Evolutionary conservation across 176 grass and related monocot species (phyloP), one percentile per base, ranked within the genome.

Genomic region (Elymus sibiricus): DNA sequence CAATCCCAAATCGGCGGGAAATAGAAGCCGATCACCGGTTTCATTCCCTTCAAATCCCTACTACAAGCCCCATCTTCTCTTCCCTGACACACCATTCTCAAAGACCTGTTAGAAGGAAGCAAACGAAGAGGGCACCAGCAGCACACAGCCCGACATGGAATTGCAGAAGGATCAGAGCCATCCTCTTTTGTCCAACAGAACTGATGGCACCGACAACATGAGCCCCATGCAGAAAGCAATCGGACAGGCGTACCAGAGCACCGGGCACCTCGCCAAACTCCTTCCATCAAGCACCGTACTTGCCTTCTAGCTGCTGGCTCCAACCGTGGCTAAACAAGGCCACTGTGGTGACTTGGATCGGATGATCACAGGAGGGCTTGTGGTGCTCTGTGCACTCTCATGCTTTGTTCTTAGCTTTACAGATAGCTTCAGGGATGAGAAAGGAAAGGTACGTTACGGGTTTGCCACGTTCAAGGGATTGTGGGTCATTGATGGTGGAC

Each of bases 381-480:
- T 92, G 59, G 75, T 76, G 34, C 83, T 98, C 32, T 92, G 91
- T 62, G 81, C 84, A 6, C 68, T 94, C 29, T 93, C 91, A 38
- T 93, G 91, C 86, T 87, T 93, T 66, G 31, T 90, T 76, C 80
- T 93, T 76, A 95, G 84, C 78, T 98, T 98, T 77, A 92, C 90
- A 44, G 81, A 95, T 77, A 92, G 87, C 83, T 98, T 95, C 78
- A 85, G 77, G 16, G 95, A 98, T 64, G 80, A 79, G 28, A 79
- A 78, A 25, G 93, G 95, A 6, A 89, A 80, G 69, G 87, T 90
- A 24, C 60, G 78, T 53, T 87, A 95, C 32, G 91, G 95, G 5
- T 71, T 95, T n/a, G 93, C 86, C 19, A 95, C 89, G 13, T 37
- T 69, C 83, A 91, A 84, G 27, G 91, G 89, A 11, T 60, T 95